Percentiles rank a stretch among this genome's conserved stretches.
These are phyloP conservation scores for Albizia julibrissin DNA, from an alignment of 306 rosid genomes.

Conservation along the genomic window DNA sequence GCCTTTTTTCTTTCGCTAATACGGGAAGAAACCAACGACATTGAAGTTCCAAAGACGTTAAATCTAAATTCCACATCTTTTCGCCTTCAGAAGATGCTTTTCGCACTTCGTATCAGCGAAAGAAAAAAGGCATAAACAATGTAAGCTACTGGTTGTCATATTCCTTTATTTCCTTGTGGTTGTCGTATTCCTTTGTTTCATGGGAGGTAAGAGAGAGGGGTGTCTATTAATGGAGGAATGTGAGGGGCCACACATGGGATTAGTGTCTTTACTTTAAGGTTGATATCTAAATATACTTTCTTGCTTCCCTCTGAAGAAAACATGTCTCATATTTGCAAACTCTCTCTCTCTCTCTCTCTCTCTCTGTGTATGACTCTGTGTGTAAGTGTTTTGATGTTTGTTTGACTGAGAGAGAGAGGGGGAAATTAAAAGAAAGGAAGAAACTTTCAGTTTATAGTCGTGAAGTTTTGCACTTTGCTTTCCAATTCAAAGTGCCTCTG, in stretches of 20 bases:
- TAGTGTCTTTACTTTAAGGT: constrained; percentile 45
- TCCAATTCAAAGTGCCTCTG: constrained; percentile 20
- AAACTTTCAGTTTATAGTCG: constrained; percentile 45
- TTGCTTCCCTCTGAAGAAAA: constrained; percentile 57
- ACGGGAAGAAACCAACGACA: background rate
- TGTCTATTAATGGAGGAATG: constrained; percentile 38
- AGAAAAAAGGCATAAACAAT: background rate
- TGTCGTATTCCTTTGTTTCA: too few relatives aligned
- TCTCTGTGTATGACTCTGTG: background rate
- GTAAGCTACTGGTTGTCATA: too few relatives aligned
- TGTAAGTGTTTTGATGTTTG: constrained; percentile 20
- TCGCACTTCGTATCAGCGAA: background rate
- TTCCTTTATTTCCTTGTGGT: too few relatives aligned
- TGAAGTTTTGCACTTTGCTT: constrained; percentile 36
- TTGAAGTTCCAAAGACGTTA: background rate
- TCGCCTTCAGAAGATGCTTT: background rate
- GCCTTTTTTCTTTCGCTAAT: too few relatives aligned
- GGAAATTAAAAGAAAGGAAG: constrained; percentile 33
- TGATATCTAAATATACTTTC: constrained; percentile 35
- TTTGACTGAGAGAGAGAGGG: constrained; percentile 46
- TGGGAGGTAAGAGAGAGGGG: too few relatives aligned
- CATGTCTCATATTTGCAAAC: constrained; percentile 77
- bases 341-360: too few relatives aligned
- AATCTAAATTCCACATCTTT: background rate
- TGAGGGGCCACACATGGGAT: constrained; percentile 66